phyloP scores from a whole-genome alignment of 371 early-diverging fungal genomes.

The Apophysomyces elegans region DNA sequence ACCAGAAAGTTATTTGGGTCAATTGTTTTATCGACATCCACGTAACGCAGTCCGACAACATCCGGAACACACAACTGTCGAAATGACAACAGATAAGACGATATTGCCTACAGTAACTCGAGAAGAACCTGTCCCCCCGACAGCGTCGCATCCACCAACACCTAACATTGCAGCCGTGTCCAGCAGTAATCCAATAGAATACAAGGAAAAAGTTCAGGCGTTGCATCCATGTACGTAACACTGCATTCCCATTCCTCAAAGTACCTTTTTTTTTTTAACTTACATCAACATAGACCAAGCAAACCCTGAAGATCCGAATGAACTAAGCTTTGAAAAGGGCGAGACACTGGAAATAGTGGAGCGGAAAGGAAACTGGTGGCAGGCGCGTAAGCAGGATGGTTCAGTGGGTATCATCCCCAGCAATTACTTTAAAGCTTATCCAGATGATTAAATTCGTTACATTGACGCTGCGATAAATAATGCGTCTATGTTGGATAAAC shows the following conservation, averaged over 20 bases:
- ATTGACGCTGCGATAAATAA: not conserved
- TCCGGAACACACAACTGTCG: constrained; percentile 14
- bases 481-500: not conserved
- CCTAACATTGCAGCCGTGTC: constrained; percentile 11
- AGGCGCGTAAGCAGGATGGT: constrained; percentile 80
- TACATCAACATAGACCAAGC: constrained; percentile 56
- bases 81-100: constrained; percentile 37
- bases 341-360: constrained; percentile 83
- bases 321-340: constrained; percentile 81
- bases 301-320: constrained; percentile 84
- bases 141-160: constrained; percentile 23
- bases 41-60: constrained; percentile 25
- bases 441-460: not conserved
- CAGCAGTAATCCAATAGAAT: constrained; percentile 21
- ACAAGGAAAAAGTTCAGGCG: constrained; percentile 39
- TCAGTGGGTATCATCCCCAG: constrained; percentile 84
- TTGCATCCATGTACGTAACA: constrained; percentile 24
- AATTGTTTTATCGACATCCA: constrained; percentile 28
- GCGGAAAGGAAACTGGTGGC: constrained; percentile 92
- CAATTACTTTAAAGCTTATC: constrained; percentile 62
- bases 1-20: constrained; percentile 38
- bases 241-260: not conserved
- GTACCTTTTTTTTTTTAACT: not conserved
- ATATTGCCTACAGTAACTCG: constrained; percentile 21
- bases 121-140: not conserved